A percentile compares a stretch with the other conserved stretches of the same genome.
Evolutionary conservation across 257 asterid genomes (phyloP).

Genomic region (Solanum lycopersicoides): DNA sequence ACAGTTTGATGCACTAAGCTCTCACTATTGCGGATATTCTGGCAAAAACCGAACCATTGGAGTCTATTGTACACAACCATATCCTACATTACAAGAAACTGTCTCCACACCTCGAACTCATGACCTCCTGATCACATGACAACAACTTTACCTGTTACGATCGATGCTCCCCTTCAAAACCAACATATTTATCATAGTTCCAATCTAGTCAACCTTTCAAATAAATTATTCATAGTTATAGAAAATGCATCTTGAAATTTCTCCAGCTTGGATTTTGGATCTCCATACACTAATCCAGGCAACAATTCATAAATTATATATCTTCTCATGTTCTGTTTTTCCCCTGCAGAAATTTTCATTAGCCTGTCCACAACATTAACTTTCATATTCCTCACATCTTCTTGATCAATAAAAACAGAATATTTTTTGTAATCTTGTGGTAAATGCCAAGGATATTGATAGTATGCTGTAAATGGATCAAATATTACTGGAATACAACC

Average conservation of each 20-base stretch:
- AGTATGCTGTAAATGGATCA: slow-evolving; percentile 53
- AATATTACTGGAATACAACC: slow-evolving; percentile 69
- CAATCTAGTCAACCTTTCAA: slow-evolving; percentile 34
- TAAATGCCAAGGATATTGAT: slow-evolving; percentile 74
- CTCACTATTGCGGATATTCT: background rate
- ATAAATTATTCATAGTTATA: slow-evolving; percentile 38
- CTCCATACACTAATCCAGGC: slow-evolving; percentile 55
- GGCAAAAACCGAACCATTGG: background rate
- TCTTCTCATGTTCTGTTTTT: slow-evolving; percentile 54
- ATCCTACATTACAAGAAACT: background rate
- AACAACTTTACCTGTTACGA: background rate
- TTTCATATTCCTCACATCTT: slow-evolving; percentile 34
- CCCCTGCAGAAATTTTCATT: slow-evolving; percentile 19
- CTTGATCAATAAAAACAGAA: slow-evolving; percentile 44
- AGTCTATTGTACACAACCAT: background rate
- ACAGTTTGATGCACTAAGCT: background rate
- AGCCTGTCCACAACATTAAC: slow-evolving; percentile 45
- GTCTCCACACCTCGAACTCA: fast-evolving
- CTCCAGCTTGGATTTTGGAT: slow-evolving; percentile 33
- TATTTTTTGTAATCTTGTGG: slow-evolving; percentile 40
- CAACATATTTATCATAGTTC: background rate
- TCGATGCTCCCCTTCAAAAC: background rate
- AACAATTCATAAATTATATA: slow-evolving; percentile 50
- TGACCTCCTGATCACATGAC: background rate
- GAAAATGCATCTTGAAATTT: slow-evolving; percentile 64